These are phyloP conservation scores for Chenopodium suecicum DNA, from an alignment of 148 eudicot species.

Conservation along the genomic window DNA sequence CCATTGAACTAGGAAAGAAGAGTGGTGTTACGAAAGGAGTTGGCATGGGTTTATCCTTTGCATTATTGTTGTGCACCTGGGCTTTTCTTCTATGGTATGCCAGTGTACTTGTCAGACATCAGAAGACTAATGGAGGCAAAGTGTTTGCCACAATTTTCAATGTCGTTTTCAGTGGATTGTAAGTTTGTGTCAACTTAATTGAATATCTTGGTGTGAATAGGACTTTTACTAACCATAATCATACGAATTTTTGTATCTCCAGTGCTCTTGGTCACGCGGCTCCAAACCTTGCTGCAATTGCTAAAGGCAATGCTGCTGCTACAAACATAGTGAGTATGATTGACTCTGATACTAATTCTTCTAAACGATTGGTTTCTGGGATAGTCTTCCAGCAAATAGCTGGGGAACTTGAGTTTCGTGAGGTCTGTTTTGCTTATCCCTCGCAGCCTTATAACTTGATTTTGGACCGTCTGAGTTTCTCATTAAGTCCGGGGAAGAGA, in stretches of 20 bases:
- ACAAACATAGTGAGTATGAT: conserved; percentile 45
- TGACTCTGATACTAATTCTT: conserved; percentile 26
- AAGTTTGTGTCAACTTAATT: conserved; percentile 22
- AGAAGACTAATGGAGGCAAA: conserved; percentile 56
- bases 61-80: conserved; percentile 53
- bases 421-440: conserved; percentile 58
- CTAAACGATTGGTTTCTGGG: conserved; percentile 20
- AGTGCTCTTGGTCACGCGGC: conserved; percentile 72
- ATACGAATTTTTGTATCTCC: background rate
- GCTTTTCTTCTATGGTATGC: conserved; percentile 71
- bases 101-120: conserved; percentile 45
- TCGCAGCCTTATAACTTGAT: conserved; percentile 43
- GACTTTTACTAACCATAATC: background rate
- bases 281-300: conserved; percentile 55
- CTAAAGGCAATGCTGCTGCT: conserved; percentile 52
- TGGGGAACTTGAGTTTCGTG: conserved; percentile 53
- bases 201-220: no score
- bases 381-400: conserved; percentile 28
- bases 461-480: conserved; percentile 48
- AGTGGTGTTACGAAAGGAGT: conserved; percentile 65
- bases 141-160: conserved; percentile 62
- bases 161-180: conserved; percentile 67
- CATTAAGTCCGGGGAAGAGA: conserved; percentile 45
- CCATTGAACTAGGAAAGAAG: conserved; percentile 49
- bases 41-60: conserved; percentile 55